Conservation (phyloP, 2,329 filamentous ascomycete species). For the Lachnellula arida region DNA sequence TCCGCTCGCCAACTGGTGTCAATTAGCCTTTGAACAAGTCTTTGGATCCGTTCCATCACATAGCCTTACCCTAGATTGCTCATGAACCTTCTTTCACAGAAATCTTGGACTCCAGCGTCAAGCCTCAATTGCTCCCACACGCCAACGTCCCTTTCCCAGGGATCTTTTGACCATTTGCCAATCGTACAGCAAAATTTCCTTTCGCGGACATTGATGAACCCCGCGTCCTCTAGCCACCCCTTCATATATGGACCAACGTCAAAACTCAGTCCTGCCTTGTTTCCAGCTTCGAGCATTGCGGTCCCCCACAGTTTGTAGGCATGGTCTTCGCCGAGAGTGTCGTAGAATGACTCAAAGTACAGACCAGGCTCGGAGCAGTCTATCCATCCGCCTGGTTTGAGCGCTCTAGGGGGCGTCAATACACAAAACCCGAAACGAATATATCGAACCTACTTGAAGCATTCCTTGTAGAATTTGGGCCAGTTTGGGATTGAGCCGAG, state of each 20-base stretch:
- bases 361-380: conserved; percentile 15
- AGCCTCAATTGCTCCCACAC: conserved; percentile 15
- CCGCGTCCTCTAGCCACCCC: conserved; percentile 32
- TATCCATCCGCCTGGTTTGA: conserved; percentile 17
- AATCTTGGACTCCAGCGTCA: conserved; percentile 11
- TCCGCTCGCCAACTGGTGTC: conserved; percentile 10
- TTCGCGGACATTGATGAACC: conserved; percentile 39
- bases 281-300: conserved; percentile 14
- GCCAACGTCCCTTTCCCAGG: conserved; percentile 12
- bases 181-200: conserved; percentile 42
- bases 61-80: conserved; percentile 9
- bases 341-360: conserved; percentile 12
- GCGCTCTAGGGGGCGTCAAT: conserved; percentile 5
- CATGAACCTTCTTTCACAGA: conserved; percentile 16
- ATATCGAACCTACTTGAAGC: conserved; percentile 8
- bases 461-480: conserved; percentile 11
- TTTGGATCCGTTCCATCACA: not conserved
- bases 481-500: conserved; percentile 14
- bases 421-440: not conserved
- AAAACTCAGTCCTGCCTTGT: conserved; percentile 15
- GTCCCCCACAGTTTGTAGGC: conserved; percentile 14
- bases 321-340: conserved; percentile 6
- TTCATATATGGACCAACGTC: conserved; percentile 22
- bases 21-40: not conserved
- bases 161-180: conserved; percentile 42